A percentile compares a stretch with the other conserved stretches of the same genome.
Evolutionary conservation across 2,329 filamentous ascomycete genomes (phyloP).

Genomic region (Diaporthe aspalathi): DNA sequence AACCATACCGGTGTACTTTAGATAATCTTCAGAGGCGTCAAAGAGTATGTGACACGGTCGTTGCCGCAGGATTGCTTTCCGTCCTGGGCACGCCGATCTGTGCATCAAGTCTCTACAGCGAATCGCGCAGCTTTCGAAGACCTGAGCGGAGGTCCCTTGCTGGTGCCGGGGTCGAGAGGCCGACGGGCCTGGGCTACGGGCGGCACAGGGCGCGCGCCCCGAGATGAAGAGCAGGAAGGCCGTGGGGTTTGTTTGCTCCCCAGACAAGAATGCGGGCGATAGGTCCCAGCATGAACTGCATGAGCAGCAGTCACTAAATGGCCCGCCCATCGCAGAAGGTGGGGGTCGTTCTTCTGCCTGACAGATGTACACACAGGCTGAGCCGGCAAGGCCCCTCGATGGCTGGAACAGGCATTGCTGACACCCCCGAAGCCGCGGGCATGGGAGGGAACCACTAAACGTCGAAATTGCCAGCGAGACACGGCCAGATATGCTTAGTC

Average conservation of each 20-base stretch:
- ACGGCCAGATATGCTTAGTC: slow-evolving; percentile 15
- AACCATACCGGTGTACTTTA: background rate
- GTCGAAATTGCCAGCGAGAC: slow-evolving; percentile 20
- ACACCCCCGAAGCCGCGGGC: slow-evolving; percentile 16
- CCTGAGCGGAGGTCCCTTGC: background rate
- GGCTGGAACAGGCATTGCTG: slow-evolving; percentile 11
- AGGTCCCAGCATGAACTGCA: background rate
- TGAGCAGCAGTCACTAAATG: background rate
- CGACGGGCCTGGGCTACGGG: background rate
- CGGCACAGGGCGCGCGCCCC: background rate
- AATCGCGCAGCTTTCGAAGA: background rate
- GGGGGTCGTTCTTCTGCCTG: slow-evolving; percentile 8
- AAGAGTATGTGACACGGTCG: background rate
- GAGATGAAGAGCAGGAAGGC: background rate
- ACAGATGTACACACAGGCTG: slow-evolving; percentile 10
- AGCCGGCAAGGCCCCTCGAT: slow-evolving; percentile 2
- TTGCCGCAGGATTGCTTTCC: background rate
- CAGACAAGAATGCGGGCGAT: slow-evolving; percentile 5
- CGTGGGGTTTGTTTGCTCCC: background rate
- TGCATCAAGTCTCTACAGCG: background rate
- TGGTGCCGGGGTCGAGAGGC: background rate
- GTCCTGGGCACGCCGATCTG: background rate
- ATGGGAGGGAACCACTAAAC: slow-evolving; percentile 12
- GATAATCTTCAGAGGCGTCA: background rate
- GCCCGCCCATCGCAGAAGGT: background rate